Percentiles rank a stretch among this genome's conserved stretches.
Conservation (phyloP, 2,329 filamentous ascomycete genomes). For the Botrytis porri region DNA sequence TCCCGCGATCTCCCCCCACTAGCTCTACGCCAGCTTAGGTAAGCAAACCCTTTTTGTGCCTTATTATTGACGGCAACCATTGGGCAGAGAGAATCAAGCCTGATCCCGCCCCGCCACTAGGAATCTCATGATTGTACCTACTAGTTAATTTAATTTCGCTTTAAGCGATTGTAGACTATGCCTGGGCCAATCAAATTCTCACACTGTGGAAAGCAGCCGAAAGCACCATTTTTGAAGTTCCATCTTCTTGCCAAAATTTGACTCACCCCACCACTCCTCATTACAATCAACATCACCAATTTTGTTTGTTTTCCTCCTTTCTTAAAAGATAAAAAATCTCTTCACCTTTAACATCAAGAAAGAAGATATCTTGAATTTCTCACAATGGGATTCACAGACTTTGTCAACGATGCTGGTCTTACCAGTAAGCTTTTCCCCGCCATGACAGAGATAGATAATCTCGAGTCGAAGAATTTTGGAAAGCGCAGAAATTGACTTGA, state of each 20-base stretch:
- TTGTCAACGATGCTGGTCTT: conserved; percentile 63
- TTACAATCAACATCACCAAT: conserved; percentile 6
- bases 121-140: neutral
- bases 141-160: conserved; percentile 5
- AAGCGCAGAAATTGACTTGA: conserved; percentile 36
- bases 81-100: neutral
- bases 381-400: conserved; percentile 67
- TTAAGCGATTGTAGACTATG: conserved; percentile 15
- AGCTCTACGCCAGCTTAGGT: neutral
- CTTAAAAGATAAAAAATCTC: conserved; percentile 4
- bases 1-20: neutral
- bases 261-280: conserved; percentile 17
- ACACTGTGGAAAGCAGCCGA: conserved; percentile 4
- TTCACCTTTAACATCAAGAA: conserved; percentile 16
- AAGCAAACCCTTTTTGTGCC: neutral
- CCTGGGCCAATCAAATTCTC: conserved; percentile 18
- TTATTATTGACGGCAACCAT: neutral
- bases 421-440: conserved; percentile 44
- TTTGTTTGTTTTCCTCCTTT: conserved; percentile 14
- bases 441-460: neutral
- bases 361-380: conserved; percentile 18
- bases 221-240: conserved; percentile 9
- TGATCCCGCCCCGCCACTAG: neutral
- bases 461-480: conserved; percentile 21
- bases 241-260: conserved; percentile 20